phyloP scores from a whole-genome alignment of 352 stramenopile species.

The Phytopythium aichiense region DNA sequence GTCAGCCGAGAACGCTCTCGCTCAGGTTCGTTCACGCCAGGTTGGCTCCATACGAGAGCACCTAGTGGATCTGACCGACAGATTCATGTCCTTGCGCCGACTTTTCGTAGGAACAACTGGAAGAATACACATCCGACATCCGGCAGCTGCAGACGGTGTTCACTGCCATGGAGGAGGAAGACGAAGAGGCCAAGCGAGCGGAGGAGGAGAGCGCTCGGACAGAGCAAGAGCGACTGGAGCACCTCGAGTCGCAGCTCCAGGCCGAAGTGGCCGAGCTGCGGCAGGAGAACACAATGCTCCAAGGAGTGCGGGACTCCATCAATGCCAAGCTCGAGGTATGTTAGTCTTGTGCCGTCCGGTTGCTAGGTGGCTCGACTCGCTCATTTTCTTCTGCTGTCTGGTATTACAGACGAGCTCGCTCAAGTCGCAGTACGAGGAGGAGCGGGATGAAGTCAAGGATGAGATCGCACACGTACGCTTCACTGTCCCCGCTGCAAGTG shows the following conservation, averaged over 20 bases:
- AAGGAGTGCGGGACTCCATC: constrained; percentile 43
- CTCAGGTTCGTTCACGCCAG: constrained; percentile 17
- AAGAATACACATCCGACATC: constrained; percentile 44
- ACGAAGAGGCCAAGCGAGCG: constrained; percentile 12
- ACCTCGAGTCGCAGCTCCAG: constrained; percentile 33
- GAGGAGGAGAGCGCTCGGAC: constrained; percentile 26
- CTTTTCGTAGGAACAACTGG: constrained; percentile 22
- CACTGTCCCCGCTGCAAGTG: neutral
- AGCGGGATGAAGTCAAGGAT: constrained; percentile 52
- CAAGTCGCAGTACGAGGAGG: constrained; percentile 64
- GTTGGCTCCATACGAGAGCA: neutral
- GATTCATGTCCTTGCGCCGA: neutral
- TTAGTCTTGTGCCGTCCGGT: neutral
- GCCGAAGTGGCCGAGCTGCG: constrained; percentile 50
- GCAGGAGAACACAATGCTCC: constrained; percentile 61
- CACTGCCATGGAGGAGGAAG: constrained; percentile 29
- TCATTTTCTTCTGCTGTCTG: neutral
- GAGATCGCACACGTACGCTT: constrained; percentile 50
- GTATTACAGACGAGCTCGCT: constrained; percentile 38
- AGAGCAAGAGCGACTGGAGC: constrained; percentile 23
- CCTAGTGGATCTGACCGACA: neutral
- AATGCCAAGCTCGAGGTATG: constrained; percentile 37
- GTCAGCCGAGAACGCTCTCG: constrained; percentile 22
- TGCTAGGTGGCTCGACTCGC: neutral
- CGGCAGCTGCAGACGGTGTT: constrained; percentile 51